Evolutionary conservation across 768 basidiomycete species (phyloP).

Genomic region (Leucosporidium yakuticum): DNA sequence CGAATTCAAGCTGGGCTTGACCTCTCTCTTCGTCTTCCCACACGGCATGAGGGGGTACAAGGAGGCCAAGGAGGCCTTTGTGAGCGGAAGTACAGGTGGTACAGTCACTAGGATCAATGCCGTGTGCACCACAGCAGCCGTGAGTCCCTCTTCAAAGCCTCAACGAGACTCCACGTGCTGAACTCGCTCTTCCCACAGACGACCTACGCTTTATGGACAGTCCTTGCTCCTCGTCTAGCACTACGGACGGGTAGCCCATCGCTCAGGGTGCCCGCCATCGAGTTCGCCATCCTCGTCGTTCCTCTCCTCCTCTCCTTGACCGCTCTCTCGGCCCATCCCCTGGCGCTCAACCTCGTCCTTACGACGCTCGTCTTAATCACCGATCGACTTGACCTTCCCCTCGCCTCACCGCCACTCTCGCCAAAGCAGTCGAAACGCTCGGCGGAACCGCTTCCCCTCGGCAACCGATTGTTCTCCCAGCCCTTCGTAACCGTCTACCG

Average conservation of each 20-base stretch:
- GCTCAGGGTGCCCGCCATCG: slow-evolving; percentile 37
- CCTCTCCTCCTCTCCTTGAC: slow-evolving; percentile 83
- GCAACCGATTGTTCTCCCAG: slow-evolving; percentile 47
- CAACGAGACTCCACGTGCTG: neutral
- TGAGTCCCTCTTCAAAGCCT: slow-evolving; percentile 44
- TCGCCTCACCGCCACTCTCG: slow-evolving; percentile 3
- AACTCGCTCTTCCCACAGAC: slow-evolving; percentile 48
- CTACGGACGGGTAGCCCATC: slow-evolving; percentile 38
- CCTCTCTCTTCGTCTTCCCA: neutral
- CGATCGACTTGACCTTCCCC: neutral
- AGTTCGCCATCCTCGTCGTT: slow-evolving; percentile 62
- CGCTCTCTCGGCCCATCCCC: slow-evolving; percentile 58
- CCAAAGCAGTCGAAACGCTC: neutral
- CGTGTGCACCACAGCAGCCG: slow-evolving; percentile 61
- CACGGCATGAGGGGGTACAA: slow-evolving; percentile 53
- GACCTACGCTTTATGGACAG: slow-evolving; percentile 65
- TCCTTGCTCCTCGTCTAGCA: slow-evolving; percentile 50
- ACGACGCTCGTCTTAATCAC: slow-evolving; percentile 31
- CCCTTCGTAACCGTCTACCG: slow-evolving; percentile 80
- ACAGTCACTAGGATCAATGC: slow-evolving; percentile 62
- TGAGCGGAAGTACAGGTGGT: slow-evolving; percentile 66
- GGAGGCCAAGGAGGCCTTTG: slow-evolving; percentile 71
- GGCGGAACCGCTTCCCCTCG: neutral
- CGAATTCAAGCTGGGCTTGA: too few relatives aligned
- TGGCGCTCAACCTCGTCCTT: slow-evolving; percentile 52